Percentiles rank a stretch among this genome's conserved stretches.
Evolutionary conservation across 2,329 filamentous ascomycete species (phyloP).

Genomic region (Penicillium brasilianum): DNA sequence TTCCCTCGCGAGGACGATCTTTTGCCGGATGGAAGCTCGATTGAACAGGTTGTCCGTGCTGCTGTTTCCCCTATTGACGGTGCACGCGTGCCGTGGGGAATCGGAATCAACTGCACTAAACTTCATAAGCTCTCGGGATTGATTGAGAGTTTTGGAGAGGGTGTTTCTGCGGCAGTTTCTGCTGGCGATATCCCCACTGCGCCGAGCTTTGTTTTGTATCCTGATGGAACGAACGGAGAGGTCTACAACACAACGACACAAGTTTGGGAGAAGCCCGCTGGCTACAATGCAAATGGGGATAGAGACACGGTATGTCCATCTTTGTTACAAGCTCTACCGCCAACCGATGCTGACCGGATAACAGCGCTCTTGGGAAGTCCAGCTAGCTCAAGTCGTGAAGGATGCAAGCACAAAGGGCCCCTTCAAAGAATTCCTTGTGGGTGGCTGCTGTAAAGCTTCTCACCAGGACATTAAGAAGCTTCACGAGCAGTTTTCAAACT

Average conservation of each 20-base stretch:
- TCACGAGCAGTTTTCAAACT: conserved; percentile 24
- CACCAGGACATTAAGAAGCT: conserved; percentile 44
- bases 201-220: conserved; percentile 67
- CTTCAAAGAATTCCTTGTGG: conserved; percentile 46
- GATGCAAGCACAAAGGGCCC: conserved; percentile 34
- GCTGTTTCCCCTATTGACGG: conserved; percentile 38
- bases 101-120: conserved; percentile 70
- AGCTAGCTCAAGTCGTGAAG: conserved; percentile 41
- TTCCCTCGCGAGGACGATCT: conserved; percentile 61
- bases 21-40: conserved; percentile 62
- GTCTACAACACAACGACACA: conserved; percentile 69
- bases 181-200: conserved; percentile 13
- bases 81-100: conserved; percentile 58
- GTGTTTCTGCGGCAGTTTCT: conserved; percentile 13
- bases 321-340: background rate
- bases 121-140: conserved; percentile 38
- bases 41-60: conserved; percentile 50
- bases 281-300: conserved; percentile 24
- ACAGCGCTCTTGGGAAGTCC: conserved; percentile 44
- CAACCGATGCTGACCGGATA: conserved; percentile 16
- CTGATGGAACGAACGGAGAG: conserved; percentile 71
- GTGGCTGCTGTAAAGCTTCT: conserved; percentile 54
- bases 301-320: conserved; percentile 23
- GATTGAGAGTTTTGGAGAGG: conserved; percentile 29
- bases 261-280: conserved; percentile 56